Conservation (phyloP, 495 filamentous ascomycete species). For the Jackrogersella minutella region DNA sequence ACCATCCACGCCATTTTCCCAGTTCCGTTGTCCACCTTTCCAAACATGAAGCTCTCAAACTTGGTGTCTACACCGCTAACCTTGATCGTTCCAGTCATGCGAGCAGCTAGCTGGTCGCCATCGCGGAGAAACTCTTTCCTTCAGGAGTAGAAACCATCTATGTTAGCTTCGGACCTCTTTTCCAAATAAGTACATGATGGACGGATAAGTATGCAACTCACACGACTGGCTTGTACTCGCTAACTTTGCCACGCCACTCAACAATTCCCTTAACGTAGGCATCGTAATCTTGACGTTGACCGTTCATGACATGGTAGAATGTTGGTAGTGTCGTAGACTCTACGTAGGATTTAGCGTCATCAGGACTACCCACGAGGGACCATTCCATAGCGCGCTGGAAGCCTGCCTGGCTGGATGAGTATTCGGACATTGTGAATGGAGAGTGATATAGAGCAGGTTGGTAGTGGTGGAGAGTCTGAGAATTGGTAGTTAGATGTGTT, state of each 20-base stretch:
- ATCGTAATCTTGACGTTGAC: slow-evolving; percentile 11
- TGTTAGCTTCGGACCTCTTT: not conserved
- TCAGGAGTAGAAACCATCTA: not conserved
- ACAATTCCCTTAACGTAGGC: slow-evolving; percentile 35
- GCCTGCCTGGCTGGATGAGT: slow-evolving; percentile 31
- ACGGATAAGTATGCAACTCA: slow-evolving; percentile 3
- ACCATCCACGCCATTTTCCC: slow-evolving; percentile 40
- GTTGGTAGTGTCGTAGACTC: slow-evolving; percentile 1
- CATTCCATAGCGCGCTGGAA: slow-evolving; percentile 41
- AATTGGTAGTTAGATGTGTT: not conserved
- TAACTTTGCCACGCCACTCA: slow-evolving; percentile 40
- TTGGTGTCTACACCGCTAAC: slow-evolving; percentile 20
- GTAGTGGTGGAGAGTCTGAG: not conserved
- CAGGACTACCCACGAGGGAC: slow-evolving; percentile 31
- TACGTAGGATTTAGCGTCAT: slow-evolving; percentile 31
- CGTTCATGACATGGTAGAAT: slow-evolving; percentile 27
- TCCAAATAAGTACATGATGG: not conserved
- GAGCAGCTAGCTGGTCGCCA: slow-evolving; percentile 33
- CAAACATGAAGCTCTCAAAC: slow-evolving; percentile 45
- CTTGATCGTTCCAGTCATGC: slow-evolving; percentile 38
- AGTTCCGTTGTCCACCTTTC: slow-evolving; percentile 32
- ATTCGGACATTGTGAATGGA: slow-evolving; percentile 34
- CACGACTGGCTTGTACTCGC: slow-evolving; percentile 39
- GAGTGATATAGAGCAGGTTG: not conserved
- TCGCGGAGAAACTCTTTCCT: slow-evolving; percentile 32